Evolutionary conservation across 1,284 basidiomycete genomes (phyloP).

Genomic region (Microbotryum intermedium): DNA sequence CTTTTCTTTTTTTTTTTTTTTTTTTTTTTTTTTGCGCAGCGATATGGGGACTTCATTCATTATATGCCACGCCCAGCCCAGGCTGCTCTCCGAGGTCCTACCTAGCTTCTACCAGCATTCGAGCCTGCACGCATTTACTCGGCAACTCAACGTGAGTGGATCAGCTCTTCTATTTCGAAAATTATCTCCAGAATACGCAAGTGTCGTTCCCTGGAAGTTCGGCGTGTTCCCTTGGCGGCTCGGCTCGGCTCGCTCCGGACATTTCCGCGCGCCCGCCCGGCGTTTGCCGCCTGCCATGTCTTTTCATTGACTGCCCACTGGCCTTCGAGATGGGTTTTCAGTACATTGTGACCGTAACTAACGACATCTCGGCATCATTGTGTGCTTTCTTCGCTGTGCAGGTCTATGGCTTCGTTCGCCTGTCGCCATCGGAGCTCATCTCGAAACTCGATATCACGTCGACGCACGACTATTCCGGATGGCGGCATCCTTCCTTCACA

Average conservation of each 20-base stretch:
- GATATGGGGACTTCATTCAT: conserved; percentile 15
- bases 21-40: too few species aligned
- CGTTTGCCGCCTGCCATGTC: neutral
- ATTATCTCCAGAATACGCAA: too few species aligned
- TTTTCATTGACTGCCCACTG: neutral
- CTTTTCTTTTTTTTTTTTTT: too few species aligned
- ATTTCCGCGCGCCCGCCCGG: too few species aligned
- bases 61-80: conserved; percentile 6
- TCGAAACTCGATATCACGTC: neutral
- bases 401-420: conserved; percentile 21
- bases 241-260: too few species aligned
- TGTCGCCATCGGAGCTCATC: neutral
- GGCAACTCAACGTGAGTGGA: conserved; percentile 16
- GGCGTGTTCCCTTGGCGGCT: too few species aligned
- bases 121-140: conserved; percentile 21
- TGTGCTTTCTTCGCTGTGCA: neutral
- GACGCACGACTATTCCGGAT: conserved; percentile 11
- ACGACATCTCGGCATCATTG: neutral
- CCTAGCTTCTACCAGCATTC: conserved; percentile 12
- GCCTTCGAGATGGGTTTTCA: neutral
- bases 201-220: too few species aligned
- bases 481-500: conserved; percentile 11
- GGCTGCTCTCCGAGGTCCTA: conserved; percentile 12
- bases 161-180: too few species aligned
- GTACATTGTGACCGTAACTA: neutral